Base-by-base conservation (phyloP, 495 filamentous ascomycete species). In the Saxophila tyrrhenica region DNA sequence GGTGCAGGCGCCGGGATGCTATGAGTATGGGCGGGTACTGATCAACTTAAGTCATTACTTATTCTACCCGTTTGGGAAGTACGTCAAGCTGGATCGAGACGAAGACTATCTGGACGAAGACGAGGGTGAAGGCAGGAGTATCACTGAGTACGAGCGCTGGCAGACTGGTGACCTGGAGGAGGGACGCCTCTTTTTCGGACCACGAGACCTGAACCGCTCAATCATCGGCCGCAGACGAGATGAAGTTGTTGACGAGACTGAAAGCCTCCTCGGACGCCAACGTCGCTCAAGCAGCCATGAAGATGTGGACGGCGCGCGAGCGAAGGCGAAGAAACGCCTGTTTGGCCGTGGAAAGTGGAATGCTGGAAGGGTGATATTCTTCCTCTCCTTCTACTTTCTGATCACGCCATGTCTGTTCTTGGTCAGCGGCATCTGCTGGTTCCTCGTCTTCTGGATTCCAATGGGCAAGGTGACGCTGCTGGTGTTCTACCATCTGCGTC, bases 131-230 rank as follows among this genome's bases (percentile, higher is more conserved):
- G 92, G 94, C n/a, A 79, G 92, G 62, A 97, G 89, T 68, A 96
- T 99, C 66, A 94, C 87, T 64, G 92, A 99, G 70, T 99, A 99
- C 68, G 92, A 97, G 67, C 90, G 94, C 67, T 99, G 92, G 92
- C 92, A 99, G 66, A 94, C 84, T 61, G 92, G 92, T 38, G 92
- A 99, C 65, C 72, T 99, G 35, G 92, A 99, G 68, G 87, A 95
- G 69, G 92, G 92, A 2, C 76, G 90, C 15, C 78, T 96, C 9
- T 97, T 97, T 74, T 99, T 99, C 67, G 94, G 92, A 3, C 92
- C 92, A 16, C 69, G 78, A 29, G 79, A 79, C 57, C 81, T 80
- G 52, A 71, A 72, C 51, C 78, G 88, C 56, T 90, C 88, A 11
- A 81, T 98, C 48, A 72, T 98, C 39, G 92, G 92, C n/a, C 82